phyloP scores from a whole-genome alignment of 345 rosid species.

The Syzygium grande region DNA sequence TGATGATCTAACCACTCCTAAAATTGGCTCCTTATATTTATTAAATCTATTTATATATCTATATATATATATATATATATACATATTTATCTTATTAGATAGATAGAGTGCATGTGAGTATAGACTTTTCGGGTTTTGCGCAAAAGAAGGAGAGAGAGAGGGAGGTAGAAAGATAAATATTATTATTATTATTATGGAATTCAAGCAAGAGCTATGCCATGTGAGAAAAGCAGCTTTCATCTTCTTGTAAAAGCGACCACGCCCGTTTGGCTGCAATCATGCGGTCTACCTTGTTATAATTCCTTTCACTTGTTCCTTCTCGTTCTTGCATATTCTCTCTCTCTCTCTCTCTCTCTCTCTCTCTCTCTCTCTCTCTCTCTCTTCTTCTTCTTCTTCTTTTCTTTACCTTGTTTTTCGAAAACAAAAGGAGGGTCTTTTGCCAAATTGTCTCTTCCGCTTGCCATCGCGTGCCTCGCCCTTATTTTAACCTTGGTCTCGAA shows the following conservation, averaged over 20 bases:
- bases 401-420: not conserved
- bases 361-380: slow-evolving; percentile 4
- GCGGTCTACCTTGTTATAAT: slow-evolving; percentile 55
- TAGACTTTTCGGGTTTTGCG: not conserved
- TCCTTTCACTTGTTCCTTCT: slow-evolving; percentile 7
- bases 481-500: not conserved
- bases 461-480: slow-evolving; percentile 3
- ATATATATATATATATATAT: too few species aligned
- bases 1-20: not conserved
- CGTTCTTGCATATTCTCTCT: not conserved
- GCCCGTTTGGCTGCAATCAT: slow-evolving; percentile 88
- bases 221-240: slow-evolving; percentile 75
- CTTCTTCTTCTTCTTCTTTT: not conserved
- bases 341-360: slow-evolving; percentile 16
- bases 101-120: not conserved
- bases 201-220: slow-evolving; percentile 19
- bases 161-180: not conserved
- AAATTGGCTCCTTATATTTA: not conserved
- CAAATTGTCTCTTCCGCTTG: not conserved
- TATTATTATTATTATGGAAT: not conserved
- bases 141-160: not conserved
- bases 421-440: not conserved
- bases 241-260: slow-evolving; percentile 73
- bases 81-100: not conserved
- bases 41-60: not conserved